Evolutionary conservation across 441 rosid genomes (phyloP), one percentile per base, ranked within the genome.

Genomic region (Jatropha multifida): DNA sequence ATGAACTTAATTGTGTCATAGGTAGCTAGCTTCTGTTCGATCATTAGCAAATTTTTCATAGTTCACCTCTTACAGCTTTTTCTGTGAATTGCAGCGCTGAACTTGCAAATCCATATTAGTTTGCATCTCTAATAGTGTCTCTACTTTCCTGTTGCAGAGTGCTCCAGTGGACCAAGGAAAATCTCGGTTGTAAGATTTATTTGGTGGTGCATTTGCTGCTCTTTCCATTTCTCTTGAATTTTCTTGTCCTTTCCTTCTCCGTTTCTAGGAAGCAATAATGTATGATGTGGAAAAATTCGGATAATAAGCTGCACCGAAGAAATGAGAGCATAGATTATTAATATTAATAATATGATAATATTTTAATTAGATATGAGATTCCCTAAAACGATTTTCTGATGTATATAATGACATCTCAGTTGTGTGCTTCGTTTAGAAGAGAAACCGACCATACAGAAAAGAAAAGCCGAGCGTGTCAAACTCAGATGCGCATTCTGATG

Each of bases 131-230:
- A 46, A 76, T 75, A 69, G 42, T 74, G 4, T 72, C 51, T 68
- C 40, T n/a, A 37, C 40, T 59, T 58, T 54, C 77, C 18, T 75
- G 37, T 73, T 80, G 81, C 96, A 93, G 97, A 85, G 95, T 76
- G 81, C 90, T 76, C 90, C 88, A 0, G 81, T 86, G 78, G 90
- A 85, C 48, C 89, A 85, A 77, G 84, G 83, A 7, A 87, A 84
- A 65, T 86, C 98, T 2, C 88, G 91, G 76, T 42, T 91, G 81
- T 93, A 79, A 82, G 86, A 65, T 65, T 5, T 41, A 27, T 65
- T 20, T 2, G 38, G 49, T 32, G 41, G 15, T 5, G 26, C 14
- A 4, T 42, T 4, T 6, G 13, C 49, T 7, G 0, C 7, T 1
- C 44, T 7, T 46, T 1, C 40, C 66, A 6, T 75, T 41, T 59